These are phyloP conservation scores for Aspergillus ostianus DNA, from an alignment of 495 filamentous ascomycete genomes.

Conservation along the genomic window DNA sequence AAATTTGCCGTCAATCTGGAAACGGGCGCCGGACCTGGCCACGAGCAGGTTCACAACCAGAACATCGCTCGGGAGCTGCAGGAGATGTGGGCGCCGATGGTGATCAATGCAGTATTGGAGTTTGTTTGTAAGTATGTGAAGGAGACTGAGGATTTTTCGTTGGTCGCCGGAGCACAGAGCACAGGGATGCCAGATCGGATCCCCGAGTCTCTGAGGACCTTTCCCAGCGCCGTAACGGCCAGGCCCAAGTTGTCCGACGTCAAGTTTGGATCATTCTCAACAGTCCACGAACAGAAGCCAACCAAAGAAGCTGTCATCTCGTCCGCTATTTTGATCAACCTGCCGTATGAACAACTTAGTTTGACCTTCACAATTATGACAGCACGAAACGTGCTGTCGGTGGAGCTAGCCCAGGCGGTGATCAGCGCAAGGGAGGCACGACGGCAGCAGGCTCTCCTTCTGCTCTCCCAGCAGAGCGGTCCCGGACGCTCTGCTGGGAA, in stretches of 20 bases:
- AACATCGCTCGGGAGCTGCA: not conserved
- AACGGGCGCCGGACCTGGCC: conserved; percentile 2
- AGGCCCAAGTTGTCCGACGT: conserved; percentile 16
- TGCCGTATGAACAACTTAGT: conserved; percentile 22
- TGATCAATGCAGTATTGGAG: conserved; percentile 18
- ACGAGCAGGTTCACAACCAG: not conserved
- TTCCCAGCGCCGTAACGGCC: conserved; percentile 5
- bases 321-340: conserved; percentile 27
- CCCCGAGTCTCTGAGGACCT: conserved; percentile 18
- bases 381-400: conserved; percentile 8
- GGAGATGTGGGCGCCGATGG: conserved; percentile 15
- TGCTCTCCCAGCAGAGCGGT: conserved; percentile 1
- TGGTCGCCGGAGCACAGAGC: conserved; percentile 24
- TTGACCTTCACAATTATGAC: conserved; percentile 18
- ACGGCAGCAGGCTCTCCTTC: conserved; percentile 25
- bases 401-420: conserved; percentile 17
- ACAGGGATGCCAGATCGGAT: conserved; percentile 27
- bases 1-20: conserved; percentile 21
- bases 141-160: conserved; percentile 10
- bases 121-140: conserved; percentile 23
- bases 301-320: conserved; percentile 12
- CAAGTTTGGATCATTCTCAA: conserved; percentile 20
- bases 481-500: not conserved
- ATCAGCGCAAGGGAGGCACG: conserved; percentile 29
- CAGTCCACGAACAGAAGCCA: conserved; percentile 14